A percentile compares a stretch with the other conserved stretches of the same genome.
phyloP scores from a whole-genome alignment of 2,329 filamentous ascomycete species.

The Pyricularia grisea region DNA sequence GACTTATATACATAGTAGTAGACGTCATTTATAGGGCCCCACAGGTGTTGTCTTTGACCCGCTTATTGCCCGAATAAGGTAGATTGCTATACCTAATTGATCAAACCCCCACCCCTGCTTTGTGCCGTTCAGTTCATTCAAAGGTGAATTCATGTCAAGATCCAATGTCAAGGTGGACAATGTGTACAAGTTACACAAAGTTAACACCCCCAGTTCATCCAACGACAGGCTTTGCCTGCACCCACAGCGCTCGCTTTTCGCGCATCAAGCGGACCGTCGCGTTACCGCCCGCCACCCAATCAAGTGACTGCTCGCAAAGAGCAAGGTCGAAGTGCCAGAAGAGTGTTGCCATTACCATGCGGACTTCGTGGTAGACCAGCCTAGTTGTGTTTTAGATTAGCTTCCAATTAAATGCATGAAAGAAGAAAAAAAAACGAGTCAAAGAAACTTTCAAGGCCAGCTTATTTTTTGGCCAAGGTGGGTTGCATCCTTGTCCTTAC shows the following conservation, averaged over 20 bases:
- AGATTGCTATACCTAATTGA: no score
- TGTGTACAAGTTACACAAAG: no score
- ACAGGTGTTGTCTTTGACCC: no score
- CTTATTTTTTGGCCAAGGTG: background rate
- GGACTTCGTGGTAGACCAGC: conserved; percentile 26
- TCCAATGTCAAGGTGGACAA: no score
- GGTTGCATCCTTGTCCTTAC: background rate
- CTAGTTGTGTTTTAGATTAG: conserved; percentile 8
- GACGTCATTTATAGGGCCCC: no score
- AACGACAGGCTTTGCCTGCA: background rate
- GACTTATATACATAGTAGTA: no score
- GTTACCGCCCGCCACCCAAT: background rate
- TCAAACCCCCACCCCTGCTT: no score
- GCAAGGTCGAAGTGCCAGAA: conserved; percentile 25
- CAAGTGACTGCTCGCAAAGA: conserved; percentile 8
- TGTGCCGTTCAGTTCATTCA: no score
- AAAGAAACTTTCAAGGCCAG: no score
- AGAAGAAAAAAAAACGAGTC: background rate
- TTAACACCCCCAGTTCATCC: background rate
- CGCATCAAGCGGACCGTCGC: background rate
- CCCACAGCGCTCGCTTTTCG: background rate
- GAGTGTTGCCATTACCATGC: conserved; percentile 22
- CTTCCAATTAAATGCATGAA: background rate
- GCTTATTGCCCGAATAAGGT: no score
- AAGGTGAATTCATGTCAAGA: no score